These are phyloP conservation scores for Claviceps maximensis DNA, from an alignment of 2,329 filamentous ascomycete genomes.

Conservation along the genomic window DNA sequence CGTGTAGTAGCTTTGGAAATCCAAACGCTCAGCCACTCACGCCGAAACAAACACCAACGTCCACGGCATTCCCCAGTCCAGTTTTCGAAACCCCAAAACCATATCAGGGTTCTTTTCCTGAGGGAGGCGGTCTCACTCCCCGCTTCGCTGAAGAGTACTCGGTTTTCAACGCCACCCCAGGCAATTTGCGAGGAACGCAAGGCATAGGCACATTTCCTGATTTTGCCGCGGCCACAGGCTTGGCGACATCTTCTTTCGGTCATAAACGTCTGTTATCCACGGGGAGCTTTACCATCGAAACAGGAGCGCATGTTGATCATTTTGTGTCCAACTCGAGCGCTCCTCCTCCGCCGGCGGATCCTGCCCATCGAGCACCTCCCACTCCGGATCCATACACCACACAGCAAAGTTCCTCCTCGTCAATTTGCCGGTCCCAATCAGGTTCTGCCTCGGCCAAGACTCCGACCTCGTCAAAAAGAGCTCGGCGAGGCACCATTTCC, in stretches of 20 bases:
- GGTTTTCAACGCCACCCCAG: conserved; percentile 51
- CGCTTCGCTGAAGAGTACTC: conserved; percentile 52
- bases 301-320: conserved; percentile 50
- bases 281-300: conserved; percentile 34
- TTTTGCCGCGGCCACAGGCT: conserved; percentile 24
- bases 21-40: conserved; percentile 48
- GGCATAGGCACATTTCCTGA: conserved; percentile 31
- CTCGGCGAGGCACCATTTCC: conserved; percentile 25
- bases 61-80: conserved; percentile 38
- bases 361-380: conserved; percentile 42
- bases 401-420: conserved; percentile 17
- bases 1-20: conserved; percentile 44
- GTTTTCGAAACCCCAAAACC: conserved; percentile 44
- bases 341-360: conserved; percentile 45
- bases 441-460: conserved; percentile 16
- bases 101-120: conserved; percentile 32
- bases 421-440: conserved; percentile 13
- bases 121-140: conserved; percentile 43
- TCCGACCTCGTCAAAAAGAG: conserved; percentile 27
- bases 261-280: conserved; percentile 40
- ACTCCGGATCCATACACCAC: conserved; percentile 35
- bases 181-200: conserved; percentile 36
- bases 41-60: conserved; percentile 43
- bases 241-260: conserved; percentile 19
- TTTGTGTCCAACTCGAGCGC: conserved; percentile 39